A percentile compares a stretch with the other conserved stretches of the same genome.
Evolutionary conservation across 2,329 filamentous ascomycete species (phyloP).

Genomic region (Paraconiothyrium sp.): DNA sequence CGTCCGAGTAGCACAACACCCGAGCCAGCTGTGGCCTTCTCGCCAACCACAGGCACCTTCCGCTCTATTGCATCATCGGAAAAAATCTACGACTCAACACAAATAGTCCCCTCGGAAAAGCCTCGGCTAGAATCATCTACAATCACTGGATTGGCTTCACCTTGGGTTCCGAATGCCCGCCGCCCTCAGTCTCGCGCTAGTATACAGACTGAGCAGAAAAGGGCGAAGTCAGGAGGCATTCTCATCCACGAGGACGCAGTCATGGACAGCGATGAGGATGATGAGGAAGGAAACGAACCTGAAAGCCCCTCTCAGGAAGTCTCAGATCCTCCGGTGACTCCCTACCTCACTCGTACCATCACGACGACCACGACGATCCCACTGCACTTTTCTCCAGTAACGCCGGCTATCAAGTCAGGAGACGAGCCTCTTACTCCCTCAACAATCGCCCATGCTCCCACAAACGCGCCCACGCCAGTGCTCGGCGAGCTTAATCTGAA

Average conservation of each 20-base stretch:
- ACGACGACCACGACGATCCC: slow-evolving; percentile 61
- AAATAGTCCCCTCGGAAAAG: slow-evolving; percentile 23
- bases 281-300: slow-evolving; percentile 34
- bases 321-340: slow-evolving; percentile 43
- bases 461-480: slow-evolving; percentile 39
- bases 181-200: slow-evolving; percentile 18
- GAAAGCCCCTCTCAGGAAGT: slow-evolving; percentile 33
- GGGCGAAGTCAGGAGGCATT: slow-evolving; percentile 28
- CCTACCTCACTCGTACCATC: slow-evolving; percentile 52
- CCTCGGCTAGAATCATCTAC: slow-evolving; percentile 25
- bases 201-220: slow-evolving; percentile 21
- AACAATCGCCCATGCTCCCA: slow-evolving; percentile 48
- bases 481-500: slow-evolving; percentile 46
- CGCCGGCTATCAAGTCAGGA: slow-evolving; percentile 42
- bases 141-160: slow-evolving; percentile 30
- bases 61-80: slow-evolving; percentile 42
- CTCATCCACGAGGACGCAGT: slow-evolving; percentile 46
- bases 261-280: slow-evolving; percentile 44
- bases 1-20: slow-evolving; percentile 20
- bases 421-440: slow-evolving; percentile 42
- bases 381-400: slow-evolving; percentile 55
- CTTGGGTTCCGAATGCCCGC: slow-evolving; percentile 35
- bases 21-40: slow-evolving; percentile 44
- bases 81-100: slow-evolving; percentile 29
- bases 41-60: slow-evolving; percentile 52